Base-by-base conservation (phyloP, 83 land plant genomes). In the Larix sibirica region DNA sequence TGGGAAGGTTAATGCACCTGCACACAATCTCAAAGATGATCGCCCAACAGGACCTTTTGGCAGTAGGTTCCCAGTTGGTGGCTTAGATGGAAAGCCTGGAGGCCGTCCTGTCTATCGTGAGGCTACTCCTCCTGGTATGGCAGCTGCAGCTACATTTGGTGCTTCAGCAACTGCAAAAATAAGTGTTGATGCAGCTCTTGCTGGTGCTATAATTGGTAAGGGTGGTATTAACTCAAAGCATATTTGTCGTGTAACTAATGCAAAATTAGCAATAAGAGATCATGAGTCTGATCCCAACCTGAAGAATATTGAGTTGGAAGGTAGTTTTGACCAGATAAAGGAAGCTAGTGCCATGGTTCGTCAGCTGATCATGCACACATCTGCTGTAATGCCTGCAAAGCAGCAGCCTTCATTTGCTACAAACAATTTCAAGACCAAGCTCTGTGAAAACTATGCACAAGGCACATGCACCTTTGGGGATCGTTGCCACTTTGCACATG, bases 401-500 rank as follows among this genome's bases (percentile, higher is more conserved):
- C 80, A 31, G 6, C 5, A 31, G 6, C 5, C 80, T 28, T 26
- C 23, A 31, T 31, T 28, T 28, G 0, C 84, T 44, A 28, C 64
- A 17, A 89, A 87, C 84, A 89, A 89, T 56, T 87, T 42, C 89
- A 97, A 92, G 85, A 94, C 99, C 17, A 97, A 94, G 86, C 74
- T 97, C 9, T 97, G 99, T 81, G 99, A 94, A 7, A 95, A 97
- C 75, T 95, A 89, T 69, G 28, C 83, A 3, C 90, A 92, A 66
- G 99, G 99, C 0, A 80, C 96, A 0, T 97, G 99, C 88, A 94
- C 94, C 2, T 97, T 94, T 87, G 99, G 95, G 0, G 98, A 97
- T 1, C 88, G 94, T 65, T 97, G 99, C 85, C 96, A 97, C 77
- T 97, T 97, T 81, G 99, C 98, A 8, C 99, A 97, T 80, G 97